Evolutionary conservation across 805 yeast species (phyloP), one percentile per base, ranked within the genome.

Genomic region (Saccharomyces paradoxus): DNA sequence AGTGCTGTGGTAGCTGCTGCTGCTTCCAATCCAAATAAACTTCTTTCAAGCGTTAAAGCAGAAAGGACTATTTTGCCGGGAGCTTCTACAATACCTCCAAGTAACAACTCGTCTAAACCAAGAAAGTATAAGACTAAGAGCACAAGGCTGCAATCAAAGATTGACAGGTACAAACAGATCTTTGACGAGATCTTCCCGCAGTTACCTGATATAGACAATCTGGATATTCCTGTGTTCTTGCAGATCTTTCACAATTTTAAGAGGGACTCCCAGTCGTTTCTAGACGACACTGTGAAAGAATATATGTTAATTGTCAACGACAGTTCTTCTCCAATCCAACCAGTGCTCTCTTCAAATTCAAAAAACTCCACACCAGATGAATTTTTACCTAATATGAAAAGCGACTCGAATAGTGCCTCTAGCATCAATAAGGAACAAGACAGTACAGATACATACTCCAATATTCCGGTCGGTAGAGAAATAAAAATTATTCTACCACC

Each of bases 401-500:
- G 17, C 17, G 21, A 46, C 48, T 13, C 49, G 52, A 44, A 44
- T 31, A 28, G 17, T 26, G 21, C 50, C 52, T 24, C 55, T n/a
- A 26, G 44, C 10, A n/a, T n/a, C 21, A 26, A 37, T 17, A 32
- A 56, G 29, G 60, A 56, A 13, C 51, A 58, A 6, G 66, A 63
- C 32, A 60, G 56, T 27, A 53, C 60, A 17, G 66, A 63, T 46
- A 63, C 59, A 21, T 60, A 62, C 13, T 54, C 56, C 26, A 59
- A 60, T 46, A 58, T 59, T 14, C 55, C 50, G 7, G 58, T 65
- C n/a, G 70, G 67, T 14, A 60, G 74, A 53, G 91, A 84, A 62
- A 78, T 86, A 59, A 82, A 77, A 58, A 78, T 86, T 50, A 80
- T 86, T 8, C 70, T 90, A 47, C 97, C 97, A 0, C 81, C 94